These are phyloP conservation scores for Nothophytophthora sp. DNA, from an alignment of 352 stramenopile genomes.

Conservation along the genomic window DNA sequence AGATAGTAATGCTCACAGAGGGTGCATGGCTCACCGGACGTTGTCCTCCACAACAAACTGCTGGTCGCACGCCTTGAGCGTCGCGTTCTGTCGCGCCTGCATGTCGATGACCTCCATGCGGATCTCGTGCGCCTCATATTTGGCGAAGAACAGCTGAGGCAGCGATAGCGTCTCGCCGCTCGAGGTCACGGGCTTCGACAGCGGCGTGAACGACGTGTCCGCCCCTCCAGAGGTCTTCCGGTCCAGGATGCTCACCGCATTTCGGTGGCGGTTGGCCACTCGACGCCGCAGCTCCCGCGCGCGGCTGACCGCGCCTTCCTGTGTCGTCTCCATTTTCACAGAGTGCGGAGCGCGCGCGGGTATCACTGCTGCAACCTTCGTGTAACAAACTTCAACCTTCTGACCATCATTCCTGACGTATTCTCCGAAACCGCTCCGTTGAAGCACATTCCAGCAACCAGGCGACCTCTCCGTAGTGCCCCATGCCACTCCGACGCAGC, in stretches of 20 bases:
- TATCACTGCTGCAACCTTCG: constrained; percentile 40
- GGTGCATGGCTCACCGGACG: constrained; percentile 32
- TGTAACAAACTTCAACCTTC: constrained; percentile 31
- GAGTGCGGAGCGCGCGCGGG: neutral
- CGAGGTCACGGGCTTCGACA: neutral
- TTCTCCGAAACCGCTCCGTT: no score
- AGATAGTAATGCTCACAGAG: neutral
- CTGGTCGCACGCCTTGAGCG: constrained; percentile 49
- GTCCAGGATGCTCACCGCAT: constrained; percentile 4
- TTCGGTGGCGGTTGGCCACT: constrained; percentile 39
- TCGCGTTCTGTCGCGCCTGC: constrained; percentile 40
- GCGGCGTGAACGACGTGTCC: neutral
- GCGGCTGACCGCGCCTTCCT: no score
- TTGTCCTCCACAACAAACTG: constrained; percentile 60
- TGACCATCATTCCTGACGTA: constrained; percentile 35
- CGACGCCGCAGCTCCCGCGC: constrained; percentile 51
- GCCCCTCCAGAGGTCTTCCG: neutral
- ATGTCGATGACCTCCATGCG: constrained; percentile 58
- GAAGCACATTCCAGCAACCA: no score
- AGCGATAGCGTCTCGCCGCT: constrained; percentile 30
- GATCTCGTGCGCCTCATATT: constrained; percentile 46
- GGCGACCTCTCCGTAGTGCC: no score
- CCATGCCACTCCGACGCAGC: no score
- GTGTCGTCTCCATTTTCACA: constrained; percentile 7
- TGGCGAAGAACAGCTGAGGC: constrained; percentile 33